These are phyloP conservation scores for Durio zibethinus DNA, from an alignment of 345 rosid genomes.

Conservation along the genomic window DNA sequence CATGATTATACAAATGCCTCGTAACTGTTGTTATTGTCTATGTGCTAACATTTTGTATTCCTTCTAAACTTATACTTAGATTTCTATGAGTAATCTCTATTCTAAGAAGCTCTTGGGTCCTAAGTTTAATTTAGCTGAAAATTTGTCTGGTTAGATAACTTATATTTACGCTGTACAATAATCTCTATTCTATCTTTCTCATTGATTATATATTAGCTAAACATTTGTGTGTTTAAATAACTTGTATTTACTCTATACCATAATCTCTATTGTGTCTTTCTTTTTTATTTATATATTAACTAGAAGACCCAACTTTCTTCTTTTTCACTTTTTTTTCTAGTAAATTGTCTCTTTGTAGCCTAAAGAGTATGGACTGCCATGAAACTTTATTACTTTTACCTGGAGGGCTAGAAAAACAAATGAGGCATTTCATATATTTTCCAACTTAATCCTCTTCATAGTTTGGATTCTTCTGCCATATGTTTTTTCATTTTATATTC, in stretches of 20 bases:
- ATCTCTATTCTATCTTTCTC: background rate
- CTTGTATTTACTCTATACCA: background rate
- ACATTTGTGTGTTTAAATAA: background rate
- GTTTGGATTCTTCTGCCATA: background rate
- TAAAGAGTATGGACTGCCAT: background rate
- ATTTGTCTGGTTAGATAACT: background rate
- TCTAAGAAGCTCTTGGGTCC: background rate
- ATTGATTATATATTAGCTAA: background rate
- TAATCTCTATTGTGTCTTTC: background rate
- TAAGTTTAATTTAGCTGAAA: background rate
- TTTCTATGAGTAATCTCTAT: background rate
- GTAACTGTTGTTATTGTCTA: background rate
- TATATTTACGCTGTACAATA: background rate
- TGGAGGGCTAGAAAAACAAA: background rate
- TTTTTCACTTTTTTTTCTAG: background rate
- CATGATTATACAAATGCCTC: background rate
- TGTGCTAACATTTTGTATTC: background rate
- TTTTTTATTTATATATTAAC: background rate
- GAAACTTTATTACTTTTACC: background rate
- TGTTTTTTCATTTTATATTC: background rate
- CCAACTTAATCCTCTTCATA: background rate
- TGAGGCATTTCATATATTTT: background rate
- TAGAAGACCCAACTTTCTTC: background rate
- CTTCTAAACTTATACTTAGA: background rate
- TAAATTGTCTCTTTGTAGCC: background rate